Evolutionary conservation across 2,329 filamentous ascomycete genomes (phyloP), one percentile per base, ranked within the genome.

Genomic region (Colletotrichum orbiculare): DNA sequence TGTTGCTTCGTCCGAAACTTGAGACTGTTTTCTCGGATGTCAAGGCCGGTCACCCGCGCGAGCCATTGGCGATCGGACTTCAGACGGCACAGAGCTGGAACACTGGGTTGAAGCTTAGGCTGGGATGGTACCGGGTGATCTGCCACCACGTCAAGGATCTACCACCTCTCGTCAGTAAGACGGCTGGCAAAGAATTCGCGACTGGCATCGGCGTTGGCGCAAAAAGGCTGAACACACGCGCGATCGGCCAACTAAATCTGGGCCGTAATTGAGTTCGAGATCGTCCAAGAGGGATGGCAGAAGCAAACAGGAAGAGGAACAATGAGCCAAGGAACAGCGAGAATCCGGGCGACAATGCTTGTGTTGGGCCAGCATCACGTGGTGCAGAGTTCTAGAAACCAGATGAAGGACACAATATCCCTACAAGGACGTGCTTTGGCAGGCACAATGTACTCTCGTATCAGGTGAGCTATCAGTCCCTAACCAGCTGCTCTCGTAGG

Each of bases 41-140:
- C 39, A 50, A 61, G 46, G 11, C 62, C 52, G 61, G 33, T 38
- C 46, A 37, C 10, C 58, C 52, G 50, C 39, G 41, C 50, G 46
- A 53, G 37, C 10, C 34, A 50, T 62, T 49, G 52, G 58, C 58
- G 58, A 62, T 65, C 47, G 12, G 57, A 62, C 46, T 55, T 65
- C 58, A 52, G 62, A 65, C 58, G 62, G 52, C 62, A 56, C 46
- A 35, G 35, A 62, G 52, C 62, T 62, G 62, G 62, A 65, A 65
- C 62, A 62, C 62, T 62, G 58, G 62, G 25, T 42, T 56, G 58
- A 52, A 65, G 62, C 58, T 56, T 65, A 52, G 11, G 35, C 15
- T 25, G 13, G 45, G 34, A 49, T 15, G 39, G 39, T 41, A 37
- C 39, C 50, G 35, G 57, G 50, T 34, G 43, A 49, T 60, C 48